Conservation (phyloP, 192 early-diverging fungal genomes). For the Gonapodya prolifera region DNA sequence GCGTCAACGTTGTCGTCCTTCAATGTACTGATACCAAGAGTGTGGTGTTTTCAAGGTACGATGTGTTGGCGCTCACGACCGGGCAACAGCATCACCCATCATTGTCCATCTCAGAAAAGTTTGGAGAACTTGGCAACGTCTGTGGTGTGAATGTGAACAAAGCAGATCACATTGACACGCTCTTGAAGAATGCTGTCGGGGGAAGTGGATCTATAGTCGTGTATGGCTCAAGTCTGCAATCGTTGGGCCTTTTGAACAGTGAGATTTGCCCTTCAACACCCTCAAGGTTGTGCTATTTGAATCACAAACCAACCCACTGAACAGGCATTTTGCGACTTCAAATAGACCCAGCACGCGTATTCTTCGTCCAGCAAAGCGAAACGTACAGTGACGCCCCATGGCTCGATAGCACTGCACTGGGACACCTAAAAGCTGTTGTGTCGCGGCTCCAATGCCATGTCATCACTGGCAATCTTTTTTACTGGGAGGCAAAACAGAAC, state of each 20-base stretch:
- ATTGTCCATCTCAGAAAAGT: background rate
- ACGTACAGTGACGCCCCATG: background rate
- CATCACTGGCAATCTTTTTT: background rate
- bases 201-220: background rate
- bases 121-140: background rate
- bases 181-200: background rate
- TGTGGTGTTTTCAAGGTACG: background rate
- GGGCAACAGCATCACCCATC: background rate
- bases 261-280: background rate
- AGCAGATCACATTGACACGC: background rate
- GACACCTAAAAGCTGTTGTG: background rate
- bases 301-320: too few species aligned
- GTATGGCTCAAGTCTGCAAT: background rate
- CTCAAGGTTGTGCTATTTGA: too few species aligned
- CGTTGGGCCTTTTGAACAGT: background rate
- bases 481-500: background rate
- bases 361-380: background rate
- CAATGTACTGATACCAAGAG: too few species aligned
- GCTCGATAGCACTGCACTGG: background rate
- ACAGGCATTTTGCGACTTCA: background rate
- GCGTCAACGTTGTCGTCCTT: too few species aligned
- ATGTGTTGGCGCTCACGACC: background rate
- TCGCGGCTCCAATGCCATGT: background rate
- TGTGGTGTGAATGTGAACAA: background rate
- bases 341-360: background rate